Base-by-base conservation (phyloP, 2,329 filamentous ascomycete species). In the Raffaelea albimanens region DNA sequence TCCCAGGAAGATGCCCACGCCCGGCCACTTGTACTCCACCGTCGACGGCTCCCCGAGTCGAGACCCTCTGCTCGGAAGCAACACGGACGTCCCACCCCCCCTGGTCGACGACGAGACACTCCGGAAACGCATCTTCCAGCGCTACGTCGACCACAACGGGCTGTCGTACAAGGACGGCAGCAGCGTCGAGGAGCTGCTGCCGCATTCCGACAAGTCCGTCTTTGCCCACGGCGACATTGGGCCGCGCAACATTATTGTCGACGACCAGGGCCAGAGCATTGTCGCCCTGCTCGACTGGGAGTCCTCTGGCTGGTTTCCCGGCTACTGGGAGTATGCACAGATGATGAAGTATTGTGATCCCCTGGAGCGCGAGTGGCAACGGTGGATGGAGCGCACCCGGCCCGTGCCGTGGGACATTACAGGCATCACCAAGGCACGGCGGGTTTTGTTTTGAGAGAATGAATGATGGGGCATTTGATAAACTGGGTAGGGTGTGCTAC, bases 151-250 rank as follows among this genome's bases (percentile, higher is more conserved):
- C 16, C 20, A 40, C 34, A 40, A 46, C 38, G 44, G 44, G 7
- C 44, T 46, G 13, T 46, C 44, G 18, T 46, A 46, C 19, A 34
- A 23, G 23, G 44, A 46, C 34, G n/a, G n/a, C n/a, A n/a, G n/a
- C n/a, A 25, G 34, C 23, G 40, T 22, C n/a, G 5, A 21, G 11
- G 16, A 25, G 11, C 44, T 46, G 3, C 44, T 46, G 4, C 44
- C 44, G 14, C 44, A 36, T 16, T 46, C 44, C 8, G 39, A 43
- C 18, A 38, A 20, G 40, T 10, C 23, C 14, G 49, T 54, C 48
- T 56, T 56, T 43, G 50, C 53, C 11, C 53, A 56, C 44, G 53
- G 48, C 29, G 53, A 56, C 40, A 49, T 56, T 22, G 19, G 23
- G 14, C 53, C 52, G 4, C 45, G 49, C 23, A 55, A 53, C 40